Evolutionary conservation across 192 early-diverging fungal genomes (phyloP).

Genomic region (Gryganskiella cystojenkinii): DNA sequence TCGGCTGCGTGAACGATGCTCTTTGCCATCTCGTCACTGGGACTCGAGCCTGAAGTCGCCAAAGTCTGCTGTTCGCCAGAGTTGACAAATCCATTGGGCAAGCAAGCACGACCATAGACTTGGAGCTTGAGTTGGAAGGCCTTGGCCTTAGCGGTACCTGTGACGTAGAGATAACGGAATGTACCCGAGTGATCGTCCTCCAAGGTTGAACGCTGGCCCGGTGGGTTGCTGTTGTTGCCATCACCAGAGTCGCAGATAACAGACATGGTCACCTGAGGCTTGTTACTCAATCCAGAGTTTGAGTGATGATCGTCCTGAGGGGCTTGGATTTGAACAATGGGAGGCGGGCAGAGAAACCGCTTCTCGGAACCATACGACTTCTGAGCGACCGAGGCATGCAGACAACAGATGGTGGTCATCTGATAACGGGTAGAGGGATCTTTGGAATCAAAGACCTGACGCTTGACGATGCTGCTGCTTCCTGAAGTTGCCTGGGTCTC

Average conservation of each 20-base stretch:
- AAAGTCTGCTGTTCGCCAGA: too few relatives aligned
- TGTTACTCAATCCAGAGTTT: constrained; percentile 54
- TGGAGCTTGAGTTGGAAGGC: constrained; percentile 78
- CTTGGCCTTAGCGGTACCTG: constrained; percentile 84
- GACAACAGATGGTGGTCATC: constrained; percentile 82
- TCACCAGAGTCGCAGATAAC: constrained; percentile 66
- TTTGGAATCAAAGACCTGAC: constrained; percentile 28
- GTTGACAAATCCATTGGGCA: constrained; percentile 38
- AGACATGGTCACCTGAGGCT: constrained; percentile 70
- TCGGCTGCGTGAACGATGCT: constrained; percentile 34
- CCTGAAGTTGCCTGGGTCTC: neutral
- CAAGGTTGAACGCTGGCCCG: constrained; percentile 59
- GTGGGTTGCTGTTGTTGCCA: constrained; percentile 20
- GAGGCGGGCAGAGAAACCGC: constrained; percentile 83
- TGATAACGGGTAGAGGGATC: constrained; percentile 41
- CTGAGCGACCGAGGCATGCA: constrained; percentile 87
- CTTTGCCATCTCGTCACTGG: constrained; percentile 2
- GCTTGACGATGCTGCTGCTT: constrained; percentile 8
- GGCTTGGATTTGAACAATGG: constrained; percentile 69
- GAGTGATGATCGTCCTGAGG: constrained; percentile 45
- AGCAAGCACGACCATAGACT: constrained; percentile 58
- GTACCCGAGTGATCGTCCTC: constrained; percentile 68
- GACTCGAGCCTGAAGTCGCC: too few relatives aligned
- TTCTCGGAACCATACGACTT: constrained; percentile 97
- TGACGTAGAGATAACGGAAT: constrained; percentile 83